Conservation (phyloP, 331 rosid species). For the Malus hybrid region DNA sequence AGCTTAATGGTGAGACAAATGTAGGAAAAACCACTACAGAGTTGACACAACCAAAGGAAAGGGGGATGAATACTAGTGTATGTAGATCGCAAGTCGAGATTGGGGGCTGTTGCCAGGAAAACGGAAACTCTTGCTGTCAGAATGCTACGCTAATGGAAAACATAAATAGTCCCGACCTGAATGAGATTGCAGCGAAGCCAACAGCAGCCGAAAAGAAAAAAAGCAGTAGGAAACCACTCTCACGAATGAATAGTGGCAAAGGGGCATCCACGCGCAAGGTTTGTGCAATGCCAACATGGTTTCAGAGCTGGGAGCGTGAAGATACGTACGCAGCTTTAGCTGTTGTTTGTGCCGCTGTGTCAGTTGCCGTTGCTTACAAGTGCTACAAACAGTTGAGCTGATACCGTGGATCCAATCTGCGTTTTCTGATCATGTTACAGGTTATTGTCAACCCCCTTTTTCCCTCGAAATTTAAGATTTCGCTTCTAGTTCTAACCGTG, state of each 20-base stretch:
- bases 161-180: slow-evolving; percentile 18
- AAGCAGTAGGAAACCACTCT: slow-evolving; percentile 25
- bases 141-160: background rate
- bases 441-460: slow-evolving; percentile 10
- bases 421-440: slow-evolving; percentile 1
- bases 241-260: slow-evolving; percentile 41
- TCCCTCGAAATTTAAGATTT: background rate
- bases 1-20: slow-evolving; percentile 30
- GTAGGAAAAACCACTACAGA: slow-evolving; percentile 21
- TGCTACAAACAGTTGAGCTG: slow-evolving; percentile 66
- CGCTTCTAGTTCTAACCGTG: background rate
- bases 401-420: background rate
- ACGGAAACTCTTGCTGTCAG: slow-evolving; percentile 45
- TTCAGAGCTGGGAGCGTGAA: slow-evolving; percentile 86
- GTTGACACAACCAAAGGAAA: slow-evolving; percentile 10
- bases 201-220: slow-evolving; percentile 30
- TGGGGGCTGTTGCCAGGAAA: slow-evolving; percentile 51
- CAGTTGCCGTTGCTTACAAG: slow-evolving; percentile 78
- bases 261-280: slow-evolving; percentile 38
- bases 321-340: slow-evolving; percentile 84
- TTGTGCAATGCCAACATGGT: slow-evolving; percentile 62
- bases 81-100: slow-evolving; percentile 17
- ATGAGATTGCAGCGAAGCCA: slow-evolving; percentile 32
- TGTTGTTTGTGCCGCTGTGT: slow-evolving; percentile 73
- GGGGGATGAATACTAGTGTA: background rate